A percentile compares a stretch with the other conserved stretches of the same genome.
Evolutionary conservation across 108 stramenopile species (phyloP).

Genomic region (Cylindrotheca fusiformis): DNA sequence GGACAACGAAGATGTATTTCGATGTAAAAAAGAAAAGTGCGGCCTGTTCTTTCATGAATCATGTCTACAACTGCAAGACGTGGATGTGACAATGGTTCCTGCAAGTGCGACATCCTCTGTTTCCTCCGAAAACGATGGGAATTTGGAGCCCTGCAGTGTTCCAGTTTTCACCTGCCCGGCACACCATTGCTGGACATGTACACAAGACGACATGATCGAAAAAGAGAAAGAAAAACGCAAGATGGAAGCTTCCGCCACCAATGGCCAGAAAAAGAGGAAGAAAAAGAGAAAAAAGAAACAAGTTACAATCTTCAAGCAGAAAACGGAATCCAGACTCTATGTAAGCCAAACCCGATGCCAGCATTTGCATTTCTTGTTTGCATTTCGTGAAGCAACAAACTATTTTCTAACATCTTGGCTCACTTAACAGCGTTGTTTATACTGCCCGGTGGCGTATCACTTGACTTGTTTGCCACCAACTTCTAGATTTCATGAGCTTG

Average conservation of each 20-base stretch:
- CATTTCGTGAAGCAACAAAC: not conserved
- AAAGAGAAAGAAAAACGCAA: constrained; percentile 18
- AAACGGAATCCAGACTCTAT: constrained; percentile 35
- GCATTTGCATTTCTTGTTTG: no score
- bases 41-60: constrained; percentile 73
- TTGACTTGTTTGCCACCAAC: constrained; percentile 85
- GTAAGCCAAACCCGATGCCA: constrained; percentile 33
- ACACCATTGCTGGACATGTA: constrained; percentile 91
- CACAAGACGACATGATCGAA: constrained; percentile 35
- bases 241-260: not conserved
- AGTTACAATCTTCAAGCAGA: constrained; percentile 23
- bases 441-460: constrained; percentile 86
- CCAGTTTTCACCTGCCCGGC: constrained; percentile 84
- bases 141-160: constrained; percentile 8
- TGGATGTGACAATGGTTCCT: constrained; percentile 31
- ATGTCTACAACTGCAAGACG: constrained; percentile 53
- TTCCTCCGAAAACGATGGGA: constrained; percentile 4
- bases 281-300: constrained; percentile 32
- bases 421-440: constrained; percentile 58
- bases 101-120: not conserved
- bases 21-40: constrained; percentile 47
- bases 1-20: constrained; percentile 62
- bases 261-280: constrained; percentile 10
- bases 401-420: not conserved
- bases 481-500: constrained; percentile 77